These are phyloP conservation scores for Dothistroma pini DNA, from an alignment of 2,329 filamentous ascomycete genomes.

Conservation along the genomic window DNA sequence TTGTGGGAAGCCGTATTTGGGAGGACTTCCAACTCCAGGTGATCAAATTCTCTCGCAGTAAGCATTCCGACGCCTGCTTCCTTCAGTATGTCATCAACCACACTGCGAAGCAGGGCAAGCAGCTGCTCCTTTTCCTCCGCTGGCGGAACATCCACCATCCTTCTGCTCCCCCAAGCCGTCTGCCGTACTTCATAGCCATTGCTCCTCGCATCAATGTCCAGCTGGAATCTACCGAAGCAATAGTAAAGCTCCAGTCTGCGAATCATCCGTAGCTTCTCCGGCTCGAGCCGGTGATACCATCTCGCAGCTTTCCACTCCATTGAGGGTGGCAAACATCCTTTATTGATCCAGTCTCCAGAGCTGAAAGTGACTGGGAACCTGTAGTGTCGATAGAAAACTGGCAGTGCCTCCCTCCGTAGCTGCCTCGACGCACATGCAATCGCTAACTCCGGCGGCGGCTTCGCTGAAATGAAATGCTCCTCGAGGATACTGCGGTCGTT, in stretches of 20 bases:
- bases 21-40: slow-evolving; percentile 5
- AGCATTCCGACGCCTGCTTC: slow-evolving; percentile 3
- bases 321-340: slow-evolving; percentile 4
- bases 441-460: slow-evolving; percentile 4
- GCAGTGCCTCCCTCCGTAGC: slow-evolving; percentile 5
- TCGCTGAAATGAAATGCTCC: slow-evolving; percentile 5
- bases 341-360: slow-evolving; percentile 5
- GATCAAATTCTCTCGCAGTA: slow-evolving; percentile 4
- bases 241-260: slow-evolving; percentile 7
- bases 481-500: slow-evolving; percentile 6
- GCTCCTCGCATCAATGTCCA: slow-evolving; percentile 1
- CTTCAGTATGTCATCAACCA: neutral
- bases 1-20: neutral
- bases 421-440: slow-evolving; percentile 6
- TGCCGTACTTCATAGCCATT: slow-evolving; percentile 3
- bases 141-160: slow-evolving; percentile 7
- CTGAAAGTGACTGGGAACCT: slow-evolving; percentile 8
- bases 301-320: slow-evolving; percentile 7
- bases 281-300: slow-evolving; percentile 6
- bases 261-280: slow-evolving; percentile 7
- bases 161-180: slow-evolving; percentile 2
- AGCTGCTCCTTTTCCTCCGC: slow-evolving; percentile 6
- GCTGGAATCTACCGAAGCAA: slow-evolving; percentile 5
- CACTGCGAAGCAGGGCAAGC: slow-evolving; percentile 1
- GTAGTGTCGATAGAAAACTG: slow-evolving; percentile 8